These are phyloP conservation scores for Thelephora ganbajun DNA, from an alignment of 768 basidiomycete species.

Conservation along the genomic window DNA sequence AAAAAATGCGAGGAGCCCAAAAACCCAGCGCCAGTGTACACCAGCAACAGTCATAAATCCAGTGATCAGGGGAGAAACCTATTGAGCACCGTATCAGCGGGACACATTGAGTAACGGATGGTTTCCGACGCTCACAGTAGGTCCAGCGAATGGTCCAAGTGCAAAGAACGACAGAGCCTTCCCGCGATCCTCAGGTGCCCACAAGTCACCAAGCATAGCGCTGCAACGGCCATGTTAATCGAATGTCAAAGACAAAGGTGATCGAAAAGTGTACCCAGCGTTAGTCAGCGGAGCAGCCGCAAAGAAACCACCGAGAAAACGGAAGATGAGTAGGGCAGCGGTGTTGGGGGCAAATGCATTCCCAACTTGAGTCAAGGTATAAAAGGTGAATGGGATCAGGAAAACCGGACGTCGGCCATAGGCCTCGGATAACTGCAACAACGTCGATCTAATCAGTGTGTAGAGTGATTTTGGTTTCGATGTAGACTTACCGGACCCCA, in stretches of 20 bases:
- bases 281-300: conserved; percentile 59
- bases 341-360: conserved; percentile 49
- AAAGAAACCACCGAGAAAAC: conserved; percentile 59
- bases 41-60: conserved; percentile 24
- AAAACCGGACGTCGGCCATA: conserved; percentile 46
- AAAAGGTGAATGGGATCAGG: conserved; percentile 28
- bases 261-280: conserved; percentile 31
- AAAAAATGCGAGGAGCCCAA: conserved; percentile 52
- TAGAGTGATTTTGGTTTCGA: not conserved
- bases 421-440: conserved; percentile 18
- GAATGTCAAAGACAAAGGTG: conserved; percentile 17
- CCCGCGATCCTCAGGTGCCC: conserved; percentile 48
- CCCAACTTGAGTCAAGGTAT: conserved; percentile 51
- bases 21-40: conserved; percentile 52
- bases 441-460: not conserved
- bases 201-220: conserved; percentile 24
- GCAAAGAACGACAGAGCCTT: conserved; percentile 47
- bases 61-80: conserved; percentile 14
- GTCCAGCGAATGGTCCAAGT: conserved; percentile 44
- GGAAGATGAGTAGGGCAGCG: conserved; percentile 47
- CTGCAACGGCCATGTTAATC: conserved; percentile 5
- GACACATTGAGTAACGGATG: not conserved
- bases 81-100: conserved; percentile 31
- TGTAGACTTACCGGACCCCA: conserved; percentile 32
- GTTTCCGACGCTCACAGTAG: conserved; percentile 17